phyloP scores from a whole-genome alignment of 306 rosid genomes.

The Cicer cuneatum region DNA sequence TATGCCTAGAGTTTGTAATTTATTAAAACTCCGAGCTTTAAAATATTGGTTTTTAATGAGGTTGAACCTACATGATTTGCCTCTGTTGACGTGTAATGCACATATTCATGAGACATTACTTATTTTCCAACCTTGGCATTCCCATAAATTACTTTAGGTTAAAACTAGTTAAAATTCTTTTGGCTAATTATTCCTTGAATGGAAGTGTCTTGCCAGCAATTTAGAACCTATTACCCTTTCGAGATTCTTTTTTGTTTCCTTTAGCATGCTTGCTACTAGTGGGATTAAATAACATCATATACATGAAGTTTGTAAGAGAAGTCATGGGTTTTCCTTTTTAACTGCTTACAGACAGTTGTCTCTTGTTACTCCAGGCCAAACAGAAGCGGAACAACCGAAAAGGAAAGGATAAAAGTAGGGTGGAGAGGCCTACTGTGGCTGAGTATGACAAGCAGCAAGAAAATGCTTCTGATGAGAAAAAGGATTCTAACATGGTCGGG shows the following conservation, averaged over 20 bases:
- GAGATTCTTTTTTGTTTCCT: slow-evolving; percentile 35
- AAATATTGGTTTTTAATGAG: slow-evolving; percentile 34
- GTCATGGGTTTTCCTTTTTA: slow-evolving; percentile 23
- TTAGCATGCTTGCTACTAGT: slow-evolving; percentile 16
- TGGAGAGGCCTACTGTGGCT: slow-evolving; percentile 57
- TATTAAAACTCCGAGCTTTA: slow-evolving; percentile 13
- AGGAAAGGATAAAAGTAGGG: slow-evolving; percentile 88
- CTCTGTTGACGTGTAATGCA: neutral
- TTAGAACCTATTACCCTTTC: slow-evolving; percentile 12
- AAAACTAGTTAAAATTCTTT: slow-evolving; percentile 21
- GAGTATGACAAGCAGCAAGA: slow-evolving; percentile 56
- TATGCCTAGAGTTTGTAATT: neutral
- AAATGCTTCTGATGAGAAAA: slow-evolving; percentile 56
- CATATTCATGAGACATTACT: slow-evolving; percentile 21
- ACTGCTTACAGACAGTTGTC: slow-evolving; percentile 33
- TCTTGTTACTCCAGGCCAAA: slow-evolving; percentile 70
- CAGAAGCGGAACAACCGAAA: slow-evolving; percentile 86
- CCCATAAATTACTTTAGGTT: neutral
- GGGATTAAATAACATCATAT: slow-evolving; percentile 17
- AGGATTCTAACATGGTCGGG: slow-evolving; percentile 59
- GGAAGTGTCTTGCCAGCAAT: slow-evolving; percentile 7
- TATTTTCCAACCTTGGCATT: slow-evolving; percentile 3
- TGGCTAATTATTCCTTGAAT: slow-evolving; percentile 12
- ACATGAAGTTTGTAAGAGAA: slow-evolving; percentile 12
- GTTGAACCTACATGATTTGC: slow-evolving; percentile 19